These are phyloP conservation scores for Cyclostephanos invisitatus DNA, from an alignment of 108 stramenopile genomes.

Conservation along the genomic window DNA sequence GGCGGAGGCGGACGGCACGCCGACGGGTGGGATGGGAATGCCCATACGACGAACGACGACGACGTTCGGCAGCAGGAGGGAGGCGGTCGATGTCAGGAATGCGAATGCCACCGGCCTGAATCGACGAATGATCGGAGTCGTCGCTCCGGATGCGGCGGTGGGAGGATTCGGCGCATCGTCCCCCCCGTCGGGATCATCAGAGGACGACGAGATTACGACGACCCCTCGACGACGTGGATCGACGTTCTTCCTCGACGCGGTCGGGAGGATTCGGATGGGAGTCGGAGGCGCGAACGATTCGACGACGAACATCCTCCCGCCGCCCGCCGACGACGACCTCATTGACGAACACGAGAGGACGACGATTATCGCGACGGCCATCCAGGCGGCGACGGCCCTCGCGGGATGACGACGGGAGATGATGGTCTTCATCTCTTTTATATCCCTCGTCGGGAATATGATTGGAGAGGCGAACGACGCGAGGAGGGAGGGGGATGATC, in stretches of 20 bases:
- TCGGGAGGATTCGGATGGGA: neutral
- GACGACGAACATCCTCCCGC: neutral
- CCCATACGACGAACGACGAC: neutral
- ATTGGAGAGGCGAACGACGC: no score
- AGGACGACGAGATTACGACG: constrained; percentile 1
- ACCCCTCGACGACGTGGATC: neutral
- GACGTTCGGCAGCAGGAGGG: constrained; percentile 1
- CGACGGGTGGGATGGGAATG: neutral
- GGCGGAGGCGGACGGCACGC: constrained; percentile 33
- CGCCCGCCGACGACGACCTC: neutral
- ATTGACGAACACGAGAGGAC: neutral
- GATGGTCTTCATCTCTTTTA: neutral
- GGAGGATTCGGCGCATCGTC: neutral
- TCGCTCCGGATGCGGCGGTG: neutral
- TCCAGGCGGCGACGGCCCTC: neutral
- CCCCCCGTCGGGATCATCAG: neutral
- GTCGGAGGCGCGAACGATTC: constrained; percentile 28
- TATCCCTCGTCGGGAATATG: neutral
- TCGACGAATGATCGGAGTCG: constrained; percentile 11
- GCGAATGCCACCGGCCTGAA: constrained; percentile 43
- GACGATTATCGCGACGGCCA: neutral
- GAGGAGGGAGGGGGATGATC: no score
- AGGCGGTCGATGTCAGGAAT: neutral
- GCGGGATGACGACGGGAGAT: neutral
- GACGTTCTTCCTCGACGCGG: neutral